Percentiles rank a stretch among this genome's conserved stretches.
phyloP scores from a whole-genome alignment of 192 early-diverging fungal genomes.

The Coemansia sp. region DNA sequence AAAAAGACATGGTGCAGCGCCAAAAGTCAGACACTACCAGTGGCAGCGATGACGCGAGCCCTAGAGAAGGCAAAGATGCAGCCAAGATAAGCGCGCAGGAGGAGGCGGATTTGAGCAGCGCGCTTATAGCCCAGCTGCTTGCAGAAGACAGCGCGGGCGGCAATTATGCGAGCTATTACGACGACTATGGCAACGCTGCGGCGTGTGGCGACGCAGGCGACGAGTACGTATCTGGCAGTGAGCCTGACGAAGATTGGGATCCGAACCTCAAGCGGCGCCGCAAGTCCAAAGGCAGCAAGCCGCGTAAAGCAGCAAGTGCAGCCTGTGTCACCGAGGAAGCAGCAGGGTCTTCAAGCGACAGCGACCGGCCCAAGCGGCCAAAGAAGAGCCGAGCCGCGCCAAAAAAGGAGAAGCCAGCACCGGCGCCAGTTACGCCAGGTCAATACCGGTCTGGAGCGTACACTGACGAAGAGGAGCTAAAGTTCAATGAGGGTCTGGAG shows the following conservation, averaged over 20 bases:
- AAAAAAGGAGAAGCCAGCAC: slow-evolving; percentile 25
- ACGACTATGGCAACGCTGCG: slow-evolving; percentile 43
- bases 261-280: slow-evolving; percentile 42
- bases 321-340: not conserved
- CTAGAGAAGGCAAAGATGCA: not conserved
- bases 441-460: slow-evolving; percentile 70
- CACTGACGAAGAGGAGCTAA: slow-evolving; percentile 69
- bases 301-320: slow-evolving; percentile 17
- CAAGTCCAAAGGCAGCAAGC: slow-evolving; percentile 20
- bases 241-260: slow-evolving; percentile 50
- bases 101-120: slow-evolving; percentile 78
- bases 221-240: slow-evolving; percentile 42
- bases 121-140: slow-evolving; percentile 74
- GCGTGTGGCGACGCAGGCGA: slow-evolving; percentile 50
- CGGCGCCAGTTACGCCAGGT: slow-evolving; percentile 46
- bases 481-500: slow-evolving; percentile 77
- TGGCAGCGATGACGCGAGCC: not conserved
- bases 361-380: slow-evolving; percentile 22
- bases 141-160: slow-evolving; percentile 65
- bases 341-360: slow-evolving; percentile 20
- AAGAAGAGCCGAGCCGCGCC: not conserved
- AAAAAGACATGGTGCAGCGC: not conserved
- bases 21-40: not conserved
- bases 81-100: slow-evolving; percentile 62
- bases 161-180: slow-evolving; percentile 59